A percentile compares a stretch with the other conserved stretches of the same genome.
Evolutionary conservation across 163 green algal species (phyloP).

Genomic region (Chlorella variabilis): DNA sequence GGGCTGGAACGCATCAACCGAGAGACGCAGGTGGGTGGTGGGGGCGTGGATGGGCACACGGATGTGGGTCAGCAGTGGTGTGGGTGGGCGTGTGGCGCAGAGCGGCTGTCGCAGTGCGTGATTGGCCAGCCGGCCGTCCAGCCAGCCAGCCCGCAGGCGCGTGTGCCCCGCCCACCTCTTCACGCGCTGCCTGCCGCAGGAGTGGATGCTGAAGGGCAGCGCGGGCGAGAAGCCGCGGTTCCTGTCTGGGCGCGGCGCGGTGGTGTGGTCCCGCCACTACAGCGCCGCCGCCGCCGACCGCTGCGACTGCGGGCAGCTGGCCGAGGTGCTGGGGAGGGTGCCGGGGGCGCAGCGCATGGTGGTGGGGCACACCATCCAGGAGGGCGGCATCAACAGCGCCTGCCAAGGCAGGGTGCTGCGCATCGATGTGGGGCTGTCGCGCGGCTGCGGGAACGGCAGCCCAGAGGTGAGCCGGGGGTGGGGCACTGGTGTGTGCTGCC

Average conservation of each 20-base stretch:
- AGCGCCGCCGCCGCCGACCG: constrained; percentile 68
- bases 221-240: constrained; percentile 34
- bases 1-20: constrained; percentile 87
- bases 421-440: constrained; percentile 92
- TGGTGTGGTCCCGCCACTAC: constrained; percentile 93
- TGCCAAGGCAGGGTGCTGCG: constrained; percentile 75
- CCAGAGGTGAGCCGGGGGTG: constrained; percentile 57
- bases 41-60: background rate
- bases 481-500: too few relatives aligned
- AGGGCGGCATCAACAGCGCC: constrained; percentile 78
- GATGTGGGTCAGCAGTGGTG: background rate
- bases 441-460: constrained; percentile 79
- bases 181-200: constrained; percentile 25
- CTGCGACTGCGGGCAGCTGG: constrained; percentile 86
- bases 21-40: constrained; percentile 45
- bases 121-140: too few relatives aligned
- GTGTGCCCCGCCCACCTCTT: background rate
- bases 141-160: background rate
- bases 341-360: constrained; percentile 75
- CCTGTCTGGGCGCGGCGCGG: constrained; percentile 52
- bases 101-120: background rate
- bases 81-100: background rate
- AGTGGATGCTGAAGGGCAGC: constrained; percentile 60
- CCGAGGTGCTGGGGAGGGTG: constrained; percentile 68
- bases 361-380: constrained; percentile 90